These are phyloP conservation scores for Calvatia gigantea DNA, from an alignment of 768 basidiomycete species.

Conservation along the genomic window DNA sequence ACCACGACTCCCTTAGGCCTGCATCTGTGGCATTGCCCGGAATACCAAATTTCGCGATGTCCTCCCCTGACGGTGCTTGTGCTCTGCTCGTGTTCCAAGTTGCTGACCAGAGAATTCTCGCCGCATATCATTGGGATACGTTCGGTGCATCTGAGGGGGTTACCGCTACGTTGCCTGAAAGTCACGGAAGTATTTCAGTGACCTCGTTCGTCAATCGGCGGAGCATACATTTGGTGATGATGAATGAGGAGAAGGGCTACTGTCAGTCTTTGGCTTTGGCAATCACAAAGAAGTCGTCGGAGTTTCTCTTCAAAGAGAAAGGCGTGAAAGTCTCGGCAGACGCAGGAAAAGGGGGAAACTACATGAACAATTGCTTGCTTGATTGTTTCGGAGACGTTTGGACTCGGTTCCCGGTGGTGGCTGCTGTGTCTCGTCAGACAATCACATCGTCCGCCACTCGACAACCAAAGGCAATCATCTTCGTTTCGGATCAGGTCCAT, in stretches of 20 bases:
- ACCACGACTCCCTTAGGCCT: no score
- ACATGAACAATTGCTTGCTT: conserved; percentile 47
- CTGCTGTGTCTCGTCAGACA: conserved; percentile 47
- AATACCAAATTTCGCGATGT: conserved; percentile 33
- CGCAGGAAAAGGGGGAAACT: conserved; percentile 12
- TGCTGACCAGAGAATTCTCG: conserved; percentile 10
- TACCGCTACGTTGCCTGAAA: conserved; percentile 26
- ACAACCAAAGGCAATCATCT: conserved; percentile 32
- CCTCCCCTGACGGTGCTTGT: conserved; percentile 55
- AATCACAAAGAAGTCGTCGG: conserved; percentile 53
- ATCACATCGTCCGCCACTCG: conserved; percentile 27
- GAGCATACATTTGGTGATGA: conserved; percentile 39
- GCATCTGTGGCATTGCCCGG: conserved; percentile 28
- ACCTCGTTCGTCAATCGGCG: conserved; percentile 44
- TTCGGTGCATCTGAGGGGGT: conserved; percentile 53
- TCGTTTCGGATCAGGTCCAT: conserved; percentile 34
- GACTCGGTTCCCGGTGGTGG: conserved; percentile 56
- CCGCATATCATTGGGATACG: conserved; percentile 48
- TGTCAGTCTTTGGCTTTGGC: conserved; percentile 45
- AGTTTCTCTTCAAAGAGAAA: conserved; percentile 51
- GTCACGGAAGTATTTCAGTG: conserved; percentile 23
- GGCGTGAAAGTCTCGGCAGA: conserved; percentile 18
- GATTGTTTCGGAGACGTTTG: conserved; percentile 58
- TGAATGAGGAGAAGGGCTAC: conserved; percentile 28
- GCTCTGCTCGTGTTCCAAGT: conserved; percentile 31